Base-by-base conservation (phyloP, 371 early-diverging fungal species). In the Mortierella polycephala region DNA sequence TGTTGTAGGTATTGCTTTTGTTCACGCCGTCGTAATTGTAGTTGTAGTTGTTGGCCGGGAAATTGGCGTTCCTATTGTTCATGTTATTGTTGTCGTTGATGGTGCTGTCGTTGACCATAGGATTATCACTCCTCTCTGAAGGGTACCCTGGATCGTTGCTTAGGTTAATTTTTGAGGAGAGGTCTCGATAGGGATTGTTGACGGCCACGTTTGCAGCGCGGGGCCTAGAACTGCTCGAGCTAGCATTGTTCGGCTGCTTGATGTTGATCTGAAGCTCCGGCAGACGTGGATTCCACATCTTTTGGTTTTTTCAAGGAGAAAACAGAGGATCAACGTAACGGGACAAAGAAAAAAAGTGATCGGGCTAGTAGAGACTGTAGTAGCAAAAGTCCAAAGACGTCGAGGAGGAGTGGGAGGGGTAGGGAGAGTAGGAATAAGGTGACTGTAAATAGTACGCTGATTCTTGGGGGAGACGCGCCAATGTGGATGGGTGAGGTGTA, bases 221-320 rank as follows among this genome's bases (percentile, higher is more conserved):
- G 5, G 50, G 16, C 50, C 20, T 50, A 14, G 50, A 20, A 7
- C 41, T 57, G 10, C 41, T 57, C 13, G 20, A n/a, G n/a, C n/a
- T n/a, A n/a, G n/a, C 30, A 55, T 21, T 37, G 20, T 12, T 12
- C 11, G 14, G 23, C 11, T 37, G 55, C 55, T 55, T 55, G 30
- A n/a, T 37, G n/a, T 40, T 57, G 40, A 39, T 13, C 41, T 5
- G 57, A 18, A 57, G 39, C 5, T 57, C 57, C 12, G 57, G 57
- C 16, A 18, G 37, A 12, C 41, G 57, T 6, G 57, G 57, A 40
- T 57, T 57, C 57, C 57, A 57, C 57, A 57, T 57, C 6, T 10
- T 57, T 12, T 50, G 20, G 50, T 50, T n/a, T n/a, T n/a, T n/a
- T n/a, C n/a, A n/a, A n/a, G n/a, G n/a, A n/a, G n/a, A n/a, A n/a